These are phyloP conservation scores for Verbascum thapsus DNA, from an alignment of 257 asterid genomes.

Conservation along the genomic window DNA sequence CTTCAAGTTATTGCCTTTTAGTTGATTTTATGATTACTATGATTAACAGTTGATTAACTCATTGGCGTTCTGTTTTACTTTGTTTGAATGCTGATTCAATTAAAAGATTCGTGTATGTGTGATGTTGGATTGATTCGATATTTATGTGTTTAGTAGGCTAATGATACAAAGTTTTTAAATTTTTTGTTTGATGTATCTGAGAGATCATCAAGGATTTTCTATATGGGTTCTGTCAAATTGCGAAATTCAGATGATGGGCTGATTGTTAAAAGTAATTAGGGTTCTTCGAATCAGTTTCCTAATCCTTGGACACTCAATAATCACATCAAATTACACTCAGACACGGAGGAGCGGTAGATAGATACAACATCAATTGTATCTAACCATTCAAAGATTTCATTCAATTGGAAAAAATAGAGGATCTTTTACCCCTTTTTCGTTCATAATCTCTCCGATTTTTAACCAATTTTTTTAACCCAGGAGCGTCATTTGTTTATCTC, in stretches of 20 bases:
- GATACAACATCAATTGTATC: slow-evolving; percentile 34
- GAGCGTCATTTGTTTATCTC: slow-evolving; percentile 39
- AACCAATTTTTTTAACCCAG: no score
- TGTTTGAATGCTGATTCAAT: slow-evolving; percentile 24
- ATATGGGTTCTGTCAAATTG: not conserved
- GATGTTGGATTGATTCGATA: slow-evolving; percentile 11
- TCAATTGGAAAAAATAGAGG: not conserved
- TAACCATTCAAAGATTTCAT: slow-evolving; percentile 33
- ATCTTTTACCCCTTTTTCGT: slow-evolving; percentile 18
- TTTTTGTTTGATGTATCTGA: not conserved
- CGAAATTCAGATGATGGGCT: no score
- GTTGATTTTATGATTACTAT: not conserved
- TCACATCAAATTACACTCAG: slow-evolving; percentile 28
- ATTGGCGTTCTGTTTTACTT: slow-evolving; percentile 22
- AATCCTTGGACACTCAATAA: not conserved
- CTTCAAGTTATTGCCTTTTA: not conserved
- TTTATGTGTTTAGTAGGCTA: slow-evolving; percentile 5
- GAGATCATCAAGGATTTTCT: slow-evolving; percentile 2
- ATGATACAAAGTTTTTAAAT: slow-evolving; percentile 15
- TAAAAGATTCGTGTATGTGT: not conserved
- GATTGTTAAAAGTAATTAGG: no score
- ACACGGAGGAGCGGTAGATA: slow-evolving; percentile 20
- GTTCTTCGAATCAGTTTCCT: no score
- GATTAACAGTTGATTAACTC: slow-evolving; percentile 18
- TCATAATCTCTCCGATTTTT: no score